A percentile compares a stretch with the other conserved stretches of the same genome.
phyloP scores from a whole-genome alignment of 2,329 filamentous ascomycete genomes.

The Claviceps citrina region DNA sequence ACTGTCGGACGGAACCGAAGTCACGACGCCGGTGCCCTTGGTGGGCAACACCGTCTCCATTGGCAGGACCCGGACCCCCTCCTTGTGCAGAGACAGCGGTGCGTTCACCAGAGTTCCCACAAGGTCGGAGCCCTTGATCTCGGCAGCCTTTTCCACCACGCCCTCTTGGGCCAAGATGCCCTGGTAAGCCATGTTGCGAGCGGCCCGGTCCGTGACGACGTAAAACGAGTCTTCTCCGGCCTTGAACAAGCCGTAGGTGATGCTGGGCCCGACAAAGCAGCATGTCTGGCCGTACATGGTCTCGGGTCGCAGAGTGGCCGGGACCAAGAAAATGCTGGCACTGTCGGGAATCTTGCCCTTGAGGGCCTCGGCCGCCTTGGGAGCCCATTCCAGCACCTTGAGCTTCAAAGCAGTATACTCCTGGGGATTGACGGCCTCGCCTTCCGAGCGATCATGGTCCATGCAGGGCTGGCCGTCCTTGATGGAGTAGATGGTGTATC shows the following conservation, averaged over 20 bases:
- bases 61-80: constrained; percentile 75
- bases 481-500: constrained; percentile 72
- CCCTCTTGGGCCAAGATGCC: constrained; percentile 67
- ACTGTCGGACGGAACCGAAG: constrained; percentile 87
- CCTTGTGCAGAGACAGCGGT: constrained; percentile 70
- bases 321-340: constrained; percentile 74
- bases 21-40: constrained; percentile 94
- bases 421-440: constrained; percentile 50
- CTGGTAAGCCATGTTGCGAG: constrained; percentile 94
- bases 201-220: constrained; percentile 69
- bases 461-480: constrained; percentile 32
- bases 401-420: constrained; percentile 90
- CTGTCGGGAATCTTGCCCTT: constrained; percentile 63
- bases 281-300: constrained; percentile 98
- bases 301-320: constrained; percentile 84
- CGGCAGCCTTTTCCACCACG: constrained; percentile 56
- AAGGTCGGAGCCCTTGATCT: constrained; percentile 62
- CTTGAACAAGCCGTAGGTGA: constrained; percentile 81
- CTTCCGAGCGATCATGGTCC: constrained; percentile 32
- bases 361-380: constrained; percentile 54
- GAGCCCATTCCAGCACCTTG: constrained; percentile 78
- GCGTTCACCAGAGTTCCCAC: constrained; percentile 82
- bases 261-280: constrained; percentile 84
- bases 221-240: constrained; percentile 65
- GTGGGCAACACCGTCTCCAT: constrained; percentile 88